These are phyloP conservation scores for Silene vulgaris DNA, from an alignment of 179 eudicot species.

Conservation along the genomic window DNA sequence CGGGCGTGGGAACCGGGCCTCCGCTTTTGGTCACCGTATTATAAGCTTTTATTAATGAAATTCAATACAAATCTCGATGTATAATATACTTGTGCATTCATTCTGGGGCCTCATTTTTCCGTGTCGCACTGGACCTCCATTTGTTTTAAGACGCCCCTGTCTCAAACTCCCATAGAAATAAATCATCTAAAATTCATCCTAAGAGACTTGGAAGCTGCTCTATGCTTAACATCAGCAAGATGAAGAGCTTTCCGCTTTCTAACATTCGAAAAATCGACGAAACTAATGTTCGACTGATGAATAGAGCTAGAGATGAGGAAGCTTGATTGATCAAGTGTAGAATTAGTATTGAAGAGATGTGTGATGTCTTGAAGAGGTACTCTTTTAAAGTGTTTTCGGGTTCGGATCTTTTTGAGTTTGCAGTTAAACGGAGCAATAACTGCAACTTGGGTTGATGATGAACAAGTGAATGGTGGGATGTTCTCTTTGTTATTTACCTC, in stretches of 20 bases:
- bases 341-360: conserved; percentile 7
- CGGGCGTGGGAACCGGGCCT: no score
- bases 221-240: conserved; percentile 8
- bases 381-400: not conserved
- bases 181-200: conserved; percentile 27
- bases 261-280: not conserved
- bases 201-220: conserved; percentile 15
- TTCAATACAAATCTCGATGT: no score
- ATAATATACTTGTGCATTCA: no score
- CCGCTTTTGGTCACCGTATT: no score
- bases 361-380: conserved; percentile 29
- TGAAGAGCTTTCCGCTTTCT: conserved; percentile 14
- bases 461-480: conserved; percentile 19
- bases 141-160: no score
- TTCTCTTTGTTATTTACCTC: conserved; percentile 22
- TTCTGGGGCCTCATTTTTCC: no score
- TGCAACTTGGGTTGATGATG: conserved; percentile 3
- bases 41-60: no score
- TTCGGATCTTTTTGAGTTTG: not conserved
- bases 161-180: not conserved
- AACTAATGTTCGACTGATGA: no score
- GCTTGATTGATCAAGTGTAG: not conserved
- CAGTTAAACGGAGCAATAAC: not conserved
- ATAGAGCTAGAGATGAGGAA: not conserved
- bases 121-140: no score